Evolutionary conservation across 371 early-diverging fungal genomes (phyloP), one percentile per base, ranked within the genome.

Genomic region (Mucor velutinosus): DNA sequence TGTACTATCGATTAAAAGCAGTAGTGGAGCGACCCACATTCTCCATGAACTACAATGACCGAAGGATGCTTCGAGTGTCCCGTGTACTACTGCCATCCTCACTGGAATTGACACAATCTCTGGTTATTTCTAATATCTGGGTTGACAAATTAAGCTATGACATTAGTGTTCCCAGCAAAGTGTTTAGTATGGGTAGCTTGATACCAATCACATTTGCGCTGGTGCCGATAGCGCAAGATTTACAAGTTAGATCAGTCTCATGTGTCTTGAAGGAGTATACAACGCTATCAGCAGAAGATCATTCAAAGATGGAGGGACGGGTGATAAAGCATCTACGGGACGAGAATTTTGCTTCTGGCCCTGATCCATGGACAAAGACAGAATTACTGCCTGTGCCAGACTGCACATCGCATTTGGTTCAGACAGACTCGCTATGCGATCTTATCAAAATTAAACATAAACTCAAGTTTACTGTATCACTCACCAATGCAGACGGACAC

Each of bases 401-500:
- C 41, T 32, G 41, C 17, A 64, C 62, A 6, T 74, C 80, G 4
- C 69, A 64, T 32, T 67, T 66, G 21, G 65, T 79, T 11, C 73
- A 74, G 21, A 72, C 76, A 0, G 78, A 83, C 66, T 70, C 71
- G 1, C 7, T 39, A 1, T 71, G 70, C 62, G 81, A 83, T 62
- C 56, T 81, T 25, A 74, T 83, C 51, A 73, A 79, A 41, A 76
- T 79, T 17, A 76, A 74, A 25, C 84, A 83, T 59, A 79, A 81
- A 53, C 63, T 83, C 25, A 77, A 79, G 25, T 76, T 81, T 43
- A 78, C 74, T 7, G 81, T 83, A 4, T 76, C 80, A 10, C 45
- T 83, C 11, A 69, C 70, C 14, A 83, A 83, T 67, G 71, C 75
- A 15, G 84, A 83, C 66, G 84, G 84, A 3, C 84, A 83, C 63